Evolutionary conservation across 2,329 filamentous ascomycete species (phyloP).

Genomic region (Claviceps sp.): DNA sequence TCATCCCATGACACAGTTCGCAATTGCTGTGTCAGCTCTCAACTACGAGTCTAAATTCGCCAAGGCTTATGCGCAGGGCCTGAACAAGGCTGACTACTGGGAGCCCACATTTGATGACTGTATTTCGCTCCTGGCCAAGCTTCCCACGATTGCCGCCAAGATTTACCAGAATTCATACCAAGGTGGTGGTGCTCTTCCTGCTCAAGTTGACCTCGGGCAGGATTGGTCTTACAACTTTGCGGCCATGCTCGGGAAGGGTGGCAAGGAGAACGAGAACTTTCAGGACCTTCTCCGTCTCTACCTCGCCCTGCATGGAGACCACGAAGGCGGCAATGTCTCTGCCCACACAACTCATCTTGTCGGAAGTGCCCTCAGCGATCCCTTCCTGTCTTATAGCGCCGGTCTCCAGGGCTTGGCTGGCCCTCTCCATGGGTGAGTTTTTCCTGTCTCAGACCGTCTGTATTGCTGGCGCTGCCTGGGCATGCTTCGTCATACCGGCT

Average conservation of each 20-base stretch:
- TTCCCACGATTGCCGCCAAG: constrained; percentile 91
- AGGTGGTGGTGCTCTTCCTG: constrained; percentile 58
- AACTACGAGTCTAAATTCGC: constrained; percentile 93
- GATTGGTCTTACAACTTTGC: constrained; percentile 99
- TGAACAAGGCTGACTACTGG: constrained; percentile 97
- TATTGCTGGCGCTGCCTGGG: neutral
- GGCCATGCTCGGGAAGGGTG: constrained; percentile 83
- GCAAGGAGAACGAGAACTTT: constrained; percentile 81
- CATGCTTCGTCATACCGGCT: neutral
- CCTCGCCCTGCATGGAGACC: constrained; percentile 91
- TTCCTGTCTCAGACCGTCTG: neutral
- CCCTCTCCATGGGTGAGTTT: constrained; percentile 47
- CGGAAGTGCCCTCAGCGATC: constrained; percentile 84
- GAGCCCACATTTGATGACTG: constrained; percentile 94
- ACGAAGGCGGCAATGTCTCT: constrained; percentile 96
- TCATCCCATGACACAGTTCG: constrained; percentile 97
- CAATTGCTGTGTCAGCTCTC: constrained; percentile 87
- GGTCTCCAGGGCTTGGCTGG: constrained; percentile 91
- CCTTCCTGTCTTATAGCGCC: constrained; percentile 91
- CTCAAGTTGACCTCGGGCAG: constrained; percentile 66
- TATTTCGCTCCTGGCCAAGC: constrained; percentile 87
- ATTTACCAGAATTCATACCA: constrained; percentile 90
- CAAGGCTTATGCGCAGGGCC: constrained; percentile 77
- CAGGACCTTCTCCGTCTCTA: constrained; percentile 91
- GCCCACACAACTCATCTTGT: constrained; percentile 92